Evolutionary conservation across 208 protist genomes (phyloP).

Genomic region (Leishmania turanica): DNA sequence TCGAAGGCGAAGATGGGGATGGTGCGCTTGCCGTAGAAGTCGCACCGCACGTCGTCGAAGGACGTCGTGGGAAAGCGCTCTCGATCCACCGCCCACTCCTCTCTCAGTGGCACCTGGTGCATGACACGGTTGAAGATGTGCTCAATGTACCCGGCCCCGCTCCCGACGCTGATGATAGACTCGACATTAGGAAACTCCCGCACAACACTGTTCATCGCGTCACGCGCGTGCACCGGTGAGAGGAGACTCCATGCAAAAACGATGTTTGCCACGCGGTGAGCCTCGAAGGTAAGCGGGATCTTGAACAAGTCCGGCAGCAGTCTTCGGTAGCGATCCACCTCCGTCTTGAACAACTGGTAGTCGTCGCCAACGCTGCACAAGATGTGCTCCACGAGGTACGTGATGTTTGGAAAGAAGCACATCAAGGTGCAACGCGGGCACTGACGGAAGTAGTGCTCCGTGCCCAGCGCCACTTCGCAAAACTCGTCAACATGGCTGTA

Average conservation of each 20-base stretch:
- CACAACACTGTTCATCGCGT: conserved; percentile 71
- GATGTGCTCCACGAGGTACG: conserved; percentile 76
- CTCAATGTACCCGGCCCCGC: conserved; percentile 86
- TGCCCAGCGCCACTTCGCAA: conserved; percentile 58
- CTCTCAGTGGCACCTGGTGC: conserved; percentile 42
- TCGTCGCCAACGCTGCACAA: conserved; percentile 72
- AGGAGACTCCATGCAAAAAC: conserved; percentile 89
- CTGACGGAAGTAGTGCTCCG: conserved; percentile 71
- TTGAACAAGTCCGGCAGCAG: conserved; percentile 78
- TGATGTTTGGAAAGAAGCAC: conserved; percentile 86
- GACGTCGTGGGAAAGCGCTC: conserved; percentile 38
- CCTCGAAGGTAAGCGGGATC: conserved; percentile 84
- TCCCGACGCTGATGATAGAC: conserved; percentile 77
- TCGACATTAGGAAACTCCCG: conserved; percentile 55
- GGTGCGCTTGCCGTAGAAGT: conserved; percentile 44
- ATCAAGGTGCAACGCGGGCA: conserved; percentile 75
- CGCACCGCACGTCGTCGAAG: conserved; percentile 73
- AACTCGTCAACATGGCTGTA: conserved; percentile 62
- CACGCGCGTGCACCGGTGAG: conserved; percentile 61
- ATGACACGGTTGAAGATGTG: conserved; percentile 89
- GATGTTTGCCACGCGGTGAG: conserved; percentile 74
- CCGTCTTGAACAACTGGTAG: conserved; percentile 85
- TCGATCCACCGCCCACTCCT: conserved; percentile 41
- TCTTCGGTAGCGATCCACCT: conserved; percentile 71
- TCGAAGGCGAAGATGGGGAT: conserved; percentile 87